phyloP scores from a whole-genome alignment of 2,329 filamentous ascomycete genomes.

The Claviceps lovelessii region DNA sequence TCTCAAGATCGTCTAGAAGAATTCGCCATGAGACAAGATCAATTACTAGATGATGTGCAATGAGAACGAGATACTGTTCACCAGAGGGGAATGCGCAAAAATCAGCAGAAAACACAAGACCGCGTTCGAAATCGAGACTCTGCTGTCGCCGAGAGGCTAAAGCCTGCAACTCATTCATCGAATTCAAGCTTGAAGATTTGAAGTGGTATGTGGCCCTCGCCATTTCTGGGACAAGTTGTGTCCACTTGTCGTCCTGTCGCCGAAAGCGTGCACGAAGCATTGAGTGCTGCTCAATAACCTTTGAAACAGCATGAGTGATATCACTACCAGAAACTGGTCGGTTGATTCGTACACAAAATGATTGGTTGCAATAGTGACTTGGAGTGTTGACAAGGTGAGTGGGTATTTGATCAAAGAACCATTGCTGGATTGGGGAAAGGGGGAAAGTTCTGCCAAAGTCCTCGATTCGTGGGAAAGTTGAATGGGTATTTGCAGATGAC shows the following conservation, averaged over 20 bases:
- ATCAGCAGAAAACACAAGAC: conserved; percentile 2
- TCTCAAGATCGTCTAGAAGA: conserved; percentile 29
- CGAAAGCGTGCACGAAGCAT: conserved; percentile 6
- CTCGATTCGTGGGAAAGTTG: neutral
- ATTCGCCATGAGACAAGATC: conserved; percentile 33
- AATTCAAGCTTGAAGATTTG: neutral
- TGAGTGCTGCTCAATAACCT: conserved; percentile 4
- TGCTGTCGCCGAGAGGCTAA: neutral
- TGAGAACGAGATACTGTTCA: conserved; percentile 16
- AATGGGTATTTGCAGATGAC: neutral
- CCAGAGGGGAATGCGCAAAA: conserved; percentile 1
- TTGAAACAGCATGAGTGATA: neutral
- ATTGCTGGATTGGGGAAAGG: conserved; percentile 5
- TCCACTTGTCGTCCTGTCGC: neutral
- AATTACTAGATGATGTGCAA: conserved; percentile 24
- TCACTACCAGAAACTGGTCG: neutral
- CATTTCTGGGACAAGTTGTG: neutral
- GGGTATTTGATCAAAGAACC: conserved; percentile 3
- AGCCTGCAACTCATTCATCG: neutral
- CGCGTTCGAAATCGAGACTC: neutral
- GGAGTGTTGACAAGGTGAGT: neutral
- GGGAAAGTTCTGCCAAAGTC: neutral
- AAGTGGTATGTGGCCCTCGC: neutral
- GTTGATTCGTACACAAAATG: neutral
- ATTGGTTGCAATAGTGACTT: conserved; percentile 1